Evolutionary conservation across 257 asterid genomes (phyloP), one percentile per base, ranked within the genome.

Genomic region (Nicotiana sylvestris): DNA sequence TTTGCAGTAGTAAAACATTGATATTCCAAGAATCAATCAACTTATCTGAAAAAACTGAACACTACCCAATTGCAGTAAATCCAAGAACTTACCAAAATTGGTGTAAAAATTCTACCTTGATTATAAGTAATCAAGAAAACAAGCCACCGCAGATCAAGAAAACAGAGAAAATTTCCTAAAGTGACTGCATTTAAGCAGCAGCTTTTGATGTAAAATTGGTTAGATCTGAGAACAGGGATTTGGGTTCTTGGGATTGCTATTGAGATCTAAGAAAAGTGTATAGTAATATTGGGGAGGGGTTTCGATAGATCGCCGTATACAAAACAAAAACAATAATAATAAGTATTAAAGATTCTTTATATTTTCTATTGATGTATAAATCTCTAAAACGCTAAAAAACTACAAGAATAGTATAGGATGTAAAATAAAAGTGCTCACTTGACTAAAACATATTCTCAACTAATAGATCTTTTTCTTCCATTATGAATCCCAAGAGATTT

Each of bases 251-350:
- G 78, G 21, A 43, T 70, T 43, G 78, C 21, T 72, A n/a, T 39
- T 74, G 80, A 74, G 80, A 74, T 74, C 80, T 74, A 74, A 74
- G 61, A 51, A 27, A 74, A 27, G 80, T 49, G 43, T 74, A 74
- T 27, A 49, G 62, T 74, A 74, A 51, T 74, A 58, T 27, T 11
- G 21, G 9, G 13, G 55, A 13, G 77, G 17, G 6, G 2, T 21
- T n/a, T 74, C 62, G 29, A 27, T 27, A 60, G 62, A 74, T 49
- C 25, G 80, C 2, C 39, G 4, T 35, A 35, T 35, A 35, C 39
- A 35, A 35, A 35, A 35, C 39, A 35, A 35, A 35, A 35, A 35
- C 39, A 35, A 35, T 35, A 35, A 35, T 39, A 39, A 39, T 39
- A 39, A 39, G 49, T 39, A 39, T 39, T 39, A 39, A 39, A 39